Conservation (phyloP, 2,329 filamentous ascomycete genomes). For the Trichothecium roseum region DNA sequence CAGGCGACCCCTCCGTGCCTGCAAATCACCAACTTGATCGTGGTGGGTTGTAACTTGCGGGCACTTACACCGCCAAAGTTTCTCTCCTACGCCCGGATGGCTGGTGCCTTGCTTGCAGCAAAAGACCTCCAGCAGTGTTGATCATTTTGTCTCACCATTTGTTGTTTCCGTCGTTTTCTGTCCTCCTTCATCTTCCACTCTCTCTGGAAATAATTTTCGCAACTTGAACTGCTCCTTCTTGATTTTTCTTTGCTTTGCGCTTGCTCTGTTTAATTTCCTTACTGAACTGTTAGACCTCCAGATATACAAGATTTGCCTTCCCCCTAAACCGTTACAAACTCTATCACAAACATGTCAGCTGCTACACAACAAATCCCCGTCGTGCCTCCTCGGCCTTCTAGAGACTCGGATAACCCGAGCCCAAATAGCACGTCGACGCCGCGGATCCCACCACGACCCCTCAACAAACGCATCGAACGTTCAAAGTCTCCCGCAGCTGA, state of each 20-base stretch:
- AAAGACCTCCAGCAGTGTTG: no score
- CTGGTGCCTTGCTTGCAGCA: neutral
- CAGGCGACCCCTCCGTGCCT: no score
- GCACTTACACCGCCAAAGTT: constrained; percentile 1
- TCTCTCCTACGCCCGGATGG: no score
- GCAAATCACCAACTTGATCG: no score
- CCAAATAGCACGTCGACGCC: constrained; percentile 35
- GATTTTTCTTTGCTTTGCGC: constrained; percentile 4
- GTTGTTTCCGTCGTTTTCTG: neutral
- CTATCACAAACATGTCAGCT: constrained; percentile 31
- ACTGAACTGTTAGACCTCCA: neutral
- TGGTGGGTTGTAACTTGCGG: neutral
- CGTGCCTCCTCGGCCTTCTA: constrained; percentile 46
- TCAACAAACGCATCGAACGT: constrained; percentile 59
- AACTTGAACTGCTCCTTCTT: no score
- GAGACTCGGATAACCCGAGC: constrained; percentile 35
- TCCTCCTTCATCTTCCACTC: neutral
- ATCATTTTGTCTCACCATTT: neutral
- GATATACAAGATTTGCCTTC: constrained; percentile 4
- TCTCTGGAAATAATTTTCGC: no score
- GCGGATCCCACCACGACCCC: constrained; percentile 69
- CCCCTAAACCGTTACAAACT: constrained; percentile 3
- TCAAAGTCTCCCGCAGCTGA: constrained; percentile 68
- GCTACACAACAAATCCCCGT: constrained; percentile 39
- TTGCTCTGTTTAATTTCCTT: neutral